Evolutionary conservation across 495 filamentous ascomycete species (phyloP), one percentile per base, ranked within the genome.

Genomic region (Neurospora sp.): DNA sequence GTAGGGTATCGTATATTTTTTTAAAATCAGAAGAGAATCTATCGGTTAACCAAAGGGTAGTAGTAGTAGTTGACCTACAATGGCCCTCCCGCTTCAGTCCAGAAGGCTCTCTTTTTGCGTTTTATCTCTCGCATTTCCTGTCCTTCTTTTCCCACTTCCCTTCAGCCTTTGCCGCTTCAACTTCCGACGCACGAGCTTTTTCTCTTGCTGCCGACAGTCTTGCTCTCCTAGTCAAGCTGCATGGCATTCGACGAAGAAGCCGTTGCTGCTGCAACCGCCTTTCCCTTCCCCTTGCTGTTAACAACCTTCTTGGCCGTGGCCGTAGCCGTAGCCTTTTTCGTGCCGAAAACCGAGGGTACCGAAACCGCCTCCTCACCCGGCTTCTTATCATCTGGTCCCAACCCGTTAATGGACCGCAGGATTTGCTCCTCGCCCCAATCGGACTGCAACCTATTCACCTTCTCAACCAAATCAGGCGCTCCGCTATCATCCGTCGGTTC

Each of bases 361-460:
- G 46, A 44, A 27, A 70, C 70, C 5, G 75, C 80, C 60, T 81
- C 78, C 46, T 76, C 75, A 54, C 77, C 76, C 1, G 80, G 70
- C 37, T 81, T 81, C 18, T 75, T 77, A 69, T 81, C 75, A 27
- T 62, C 77, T 35, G n/a, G 54, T 38, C 70, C 77, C 54, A 83
- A 77, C 7, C 82, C 80, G 69, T 80, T 82, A 23, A 85, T 77
- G 16, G 81, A 82, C 31, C 78, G 76, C 41, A 86, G 71, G 70
- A 84, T 78, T 54, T 84, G 79, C 39, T 82, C 77, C 71, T 82
- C 80, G 71, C 75, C 77, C 84, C 84, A 85, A 39, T 80, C 78
- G 0, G 82, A 74, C 54, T 77, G 72, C 27, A 85, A 71, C 35
- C 74, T 76, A 5, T 79, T 46, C 3, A 82, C 77, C 70, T 76